These are phyloP conservation scores for Starmerella floricola DNA, from an alignment of 805 yeast species.

Conservation along the genomic window DNA sequence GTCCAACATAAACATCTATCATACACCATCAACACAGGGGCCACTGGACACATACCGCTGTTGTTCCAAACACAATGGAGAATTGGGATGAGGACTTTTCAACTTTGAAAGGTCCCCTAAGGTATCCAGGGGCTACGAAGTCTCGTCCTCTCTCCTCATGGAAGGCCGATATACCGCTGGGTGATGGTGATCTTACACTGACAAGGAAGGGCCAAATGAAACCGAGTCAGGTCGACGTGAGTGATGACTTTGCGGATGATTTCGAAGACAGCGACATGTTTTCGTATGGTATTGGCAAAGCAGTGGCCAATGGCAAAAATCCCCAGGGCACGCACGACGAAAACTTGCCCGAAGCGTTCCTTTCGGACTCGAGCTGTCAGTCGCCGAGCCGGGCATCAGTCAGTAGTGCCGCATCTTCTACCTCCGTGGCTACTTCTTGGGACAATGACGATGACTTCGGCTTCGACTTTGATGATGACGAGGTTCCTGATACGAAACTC, in stretches of 20 bases:
- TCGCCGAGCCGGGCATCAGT: conserved; percentile 20
- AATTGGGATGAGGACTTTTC: conserved; percentile 22
- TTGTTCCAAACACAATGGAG: conserved; percentile 18
- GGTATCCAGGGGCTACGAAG: background rate
- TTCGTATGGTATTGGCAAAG: too few relatives aligned
- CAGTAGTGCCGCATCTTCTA: conserved; percentile 15
- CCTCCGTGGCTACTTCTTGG: conserved; percentile 18
- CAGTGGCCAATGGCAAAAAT: background rate
- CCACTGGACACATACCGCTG: background rate
- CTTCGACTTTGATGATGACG: conserved; percentile 10
- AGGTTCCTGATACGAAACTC: background rate
- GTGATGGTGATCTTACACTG: conserved; percentile 15
- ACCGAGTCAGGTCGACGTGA: conserved; percentile 7
- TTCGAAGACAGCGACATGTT: conserved; percentile 11
- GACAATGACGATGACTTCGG: conserved; percentile 20
- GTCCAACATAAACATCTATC: too few relatives aligned
- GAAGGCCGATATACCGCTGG: conserved; percentile 16
- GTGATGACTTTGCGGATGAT: conserved; percentile 18
- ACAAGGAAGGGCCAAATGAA: background rate
- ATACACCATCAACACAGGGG: too few relatives aligned
- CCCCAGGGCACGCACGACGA: background rate
- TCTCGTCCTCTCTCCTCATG: conserved; percentile 7
- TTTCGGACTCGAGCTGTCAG: conserved; percentile 15
- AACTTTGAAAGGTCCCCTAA: conserved; percentile 15
- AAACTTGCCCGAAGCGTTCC: conserved; percentile 12